Evolutionary conservation across 441 rosid species (phyloP).

Genomic region (Macaranga tanarius): DNA sequence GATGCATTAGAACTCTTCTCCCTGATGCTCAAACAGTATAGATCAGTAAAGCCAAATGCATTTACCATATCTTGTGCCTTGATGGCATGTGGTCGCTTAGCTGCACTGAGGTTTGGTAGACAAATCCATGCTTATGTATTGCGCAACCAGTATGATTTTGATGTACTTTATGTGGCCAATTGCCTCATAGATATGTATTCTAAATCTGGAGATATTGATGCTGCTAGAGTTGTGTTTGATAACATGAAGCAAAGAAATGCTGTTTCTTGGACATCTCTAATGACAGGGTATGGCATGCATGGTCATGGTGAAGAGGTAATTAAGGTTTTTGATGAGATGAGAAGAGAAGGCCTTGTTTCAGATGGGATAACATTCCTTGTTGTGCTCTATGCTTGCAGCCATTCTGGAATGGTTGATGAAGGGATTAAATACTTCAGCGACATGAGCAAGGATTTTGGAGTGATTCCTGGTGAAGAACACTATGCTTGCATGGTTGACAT

Average conservation of each 20-base stretch:
- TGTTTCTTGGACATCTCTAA: constrained; percentile 81
- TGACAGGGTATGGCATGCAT: constrained; percentile 89
- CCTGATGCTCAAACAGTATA: constrained; percentile 46
- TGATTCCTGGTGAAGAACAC: constrained; percentile 63
- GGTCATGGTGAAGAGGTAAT: constrained; percentile 73
- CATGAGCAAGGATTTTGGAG: constrained; percentile 56
- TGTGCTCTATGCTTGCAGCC: constrained; percentile 84
- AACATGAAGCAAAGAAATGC: constrained; percentile 55
- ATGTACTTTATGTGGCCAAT: constrained; percentile 46
- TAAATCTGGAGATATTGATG: constrained; percentile 65
- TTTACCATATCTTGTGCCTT: constrained; percentile 69
- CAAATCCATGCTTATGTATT: constrained; percentile 60
- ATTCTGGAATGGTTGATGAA: constrained; percentile 76
- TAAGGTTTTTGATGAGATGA: constrained; percentile 60
- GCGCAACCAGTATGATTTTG: constrained; percentile 39
- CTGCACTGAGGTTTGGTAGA: constrained; percentile 60
- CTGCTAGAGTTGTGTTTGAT: constrained; percentile 63
- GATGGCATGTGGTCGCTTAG: constrained; percentile 66
- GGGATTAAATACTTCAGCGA: constrained; percentile 60
- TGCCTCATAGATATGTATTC: constrained; percentile 86
- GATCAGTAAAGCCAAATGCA: constrained; percentile 53
- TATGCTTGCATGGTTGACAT: constrained; percentile 89
- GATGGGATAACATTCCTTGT: constrained; percentile 74
- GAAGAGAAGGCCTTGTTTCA: constrained; percentile 47
- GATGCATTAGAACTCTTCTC: constrained; percentile 56